phyloP scores from a whole-genome alignment of 306 rosid genomes.

The Castanea sativa region DNA sequence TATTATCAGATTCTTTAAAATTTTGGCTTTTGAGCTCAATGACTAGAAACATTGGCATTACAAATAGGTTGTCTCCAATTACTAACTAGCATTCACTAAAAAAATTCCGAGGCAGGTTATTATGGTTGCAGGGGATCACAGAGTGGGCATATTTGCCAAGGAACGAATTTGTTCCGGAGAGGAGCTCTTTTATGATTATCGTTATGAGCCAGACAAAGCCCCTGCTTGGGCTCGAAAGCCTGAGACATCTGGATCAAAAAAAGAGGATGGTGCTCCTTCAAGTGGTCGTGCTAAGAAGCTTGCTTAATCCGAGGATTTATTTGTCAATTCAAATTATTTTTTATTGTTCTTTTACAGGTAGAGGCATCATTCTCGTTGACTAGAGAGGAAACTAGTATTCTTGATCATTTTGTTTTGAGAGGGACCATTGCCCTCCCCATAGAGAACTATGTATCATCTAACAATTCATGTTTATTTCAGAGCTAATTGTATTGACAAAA shows the following conservation, averaged over 20 bases:
- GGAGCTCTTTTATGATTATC: slow-evolving; percentile 96
- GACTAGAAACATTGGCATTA: slow-evolving; percentile 3
- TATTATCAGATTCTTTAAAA: neutral
- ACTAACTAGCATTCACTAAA: neutral
- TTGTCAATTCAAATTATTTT: slow-evolving; percentile 27
- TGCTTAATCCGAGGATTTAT: slow-evolving; percentile 47
- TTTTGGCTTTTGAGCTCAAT: neutral
- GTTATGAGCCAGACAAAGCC: slow-evolving; percentile 95
- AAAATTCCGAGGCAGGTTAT: slow-evolving; percentile 63
- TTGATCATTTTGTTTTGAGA: slow-evolving; percentile 43
- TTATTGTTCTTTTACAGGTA: slow-evolving; percentile 58
- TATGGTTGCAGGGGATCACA: slow-evolving; percentile 99
- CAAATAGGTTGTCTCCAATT: neutral
- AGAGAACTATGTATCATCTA: slow-evolving; percentile 29
- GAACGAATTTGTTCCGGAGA: slow-evolving; percentile 91
- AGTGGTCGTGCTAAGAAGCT: slow-evolving; percentile 97
- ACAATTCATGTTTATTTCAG: slow-evolving; percentile 42
- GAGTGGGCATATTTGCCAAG: slow-evolving; percentile 98
- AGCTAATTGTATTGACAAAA: slow-evolving; percentile 29
- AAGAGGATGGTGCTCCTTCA: slow-evolving; percentile 88
- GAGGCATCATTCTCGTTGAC: slow-evolving; percentile 45
- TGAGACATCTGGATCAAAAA: slow-evolving; percentile 79
- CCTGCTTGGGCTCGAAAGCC: slow-evolving; percentile 99
- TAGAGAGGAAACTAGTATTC: slow-evolving; percentile 46
- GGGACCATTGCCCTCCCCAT: slow-evolving; percentile 47